These are phyloP conservation scores for Cornus kousa DNA, from an alignment of 148 eudicot genomes.

Conservation along the genomic window DNA sequence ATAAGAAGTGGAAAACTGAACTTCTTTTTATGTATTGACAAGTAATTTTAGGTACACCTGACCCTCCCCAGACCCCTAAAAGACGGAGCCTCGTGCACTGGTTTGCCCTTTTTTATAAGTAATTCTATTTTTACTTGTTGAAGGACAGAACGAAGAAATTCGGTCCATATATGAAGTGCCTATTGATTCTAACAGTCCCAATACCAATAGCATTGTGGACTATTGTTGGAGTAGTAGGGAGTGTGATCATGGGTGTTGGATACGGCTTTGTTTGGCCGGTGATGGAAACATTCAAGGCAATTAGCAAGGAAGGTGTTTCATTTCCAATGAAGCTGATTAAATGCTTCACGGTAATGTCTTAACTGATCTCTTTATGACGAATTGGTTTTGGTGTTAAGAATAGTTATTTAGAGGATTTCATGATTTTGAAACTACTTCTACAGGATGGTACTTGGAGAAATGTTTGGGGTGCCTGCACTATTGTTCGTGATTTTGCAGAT, in stretches of 20 bases:
- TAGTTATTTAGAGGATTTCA: not conserved
- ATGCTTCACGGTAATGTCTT: slow-evolving; percentile 15
- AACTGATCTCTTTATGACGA: not conserved
- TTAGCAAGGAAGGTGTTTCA: slow-evolving; percentile 26
- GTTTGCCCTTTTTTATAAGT: too few relatives aligned
- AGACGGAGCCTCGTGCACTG: not conserved
- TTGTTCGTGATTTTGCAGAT: slow-evolving; percentile 29
- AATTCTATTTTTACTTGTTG: not conserved
- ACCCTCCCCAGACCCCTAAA: too few relatives aligned
- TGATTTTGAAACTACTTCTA: not conserved
- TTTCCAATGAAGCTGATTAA: not conserved
- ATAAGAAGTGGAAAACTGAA: not conserved
- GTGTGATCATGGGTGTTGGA: slow-evolving; percentile 18
- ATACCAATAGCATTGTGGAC: slow-evolving; percentile 19
- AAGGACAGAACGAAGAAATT: slow-evolving; percentile 26
- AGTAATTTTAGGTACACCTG: too few relatives aligned
- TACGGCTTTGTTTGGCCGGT: slow-evolving; percentile 33
- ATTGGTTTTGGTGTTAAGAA: not conserved
- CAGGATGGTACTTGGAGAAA: slow-evolving; percentile 23
- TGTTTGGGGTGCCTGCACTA: slow-evolving; percentile 21
- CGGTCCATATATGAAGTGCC: slow-evolving; percentile 30
- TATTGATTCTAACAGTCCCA: slow-evolving; percentile 14
- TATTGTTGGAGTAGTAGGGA: slow-evolving; percentile 12
- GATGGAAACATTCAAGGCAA: slow-evolving; percentile 26
- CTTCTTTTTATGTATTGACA: not conserved